phyloP scores from a whole-genome alignment of 805 yeast species.

The Yamadazyma takamatsuzukensis region DNA sequence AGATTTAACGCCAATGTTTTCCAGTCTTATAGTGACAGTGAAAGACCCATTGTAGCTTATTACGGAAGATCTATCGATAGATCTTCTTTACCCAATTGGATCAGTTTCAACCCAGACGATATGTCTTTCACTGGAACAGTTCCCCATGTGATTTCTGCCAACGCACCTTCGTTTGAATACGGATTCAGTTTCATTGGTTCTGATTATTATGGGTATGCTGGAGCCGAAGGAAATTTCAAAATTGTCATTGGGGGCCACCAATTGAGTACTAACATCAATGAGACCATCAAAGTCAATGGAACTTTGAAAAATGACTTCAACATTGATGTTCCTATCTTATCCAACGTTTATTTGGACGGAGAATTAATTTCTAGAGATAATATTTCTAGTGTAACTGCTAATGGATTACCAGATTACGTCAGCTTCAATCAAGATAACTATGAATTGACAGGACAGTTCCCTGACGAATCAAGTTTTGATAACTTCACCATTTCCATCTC shows the following conservation, averaged over 20 bases:
- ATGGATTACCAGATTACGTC: slow-evolving; percentile 62
- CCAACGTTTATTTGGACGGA: slow-evolving; percentile 65
- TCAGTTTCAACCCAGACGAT: slow-evolving; percentile 57
- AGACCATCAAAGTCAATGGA: slow-evolving; percentile 59
- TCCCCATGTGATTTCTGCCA: slow-evolving; percentile 77
- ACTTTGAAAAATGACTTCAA: slow-evolving; percentile 56
- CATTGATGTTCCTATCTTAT: slow-evolving; percentile 57
- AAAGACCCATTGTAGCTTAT: slow-evolving; percentile 55
- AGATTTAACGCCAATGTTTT: slow-evolving; percentile 61
- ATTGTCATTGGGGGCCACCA: slow-evolving; percentile 86
- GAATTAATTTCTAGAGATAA: slow-evolving; percentile 42
- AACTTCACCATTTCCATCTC: slow-evolving; percentile 53
- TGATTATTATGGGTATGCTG: slow-evolving; percentile 71
- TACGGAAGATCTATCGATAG: slow-evolving; percentile 80
- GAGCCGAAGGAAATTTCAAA: slow-evolving; percentile 64
- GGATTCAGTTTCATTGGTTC: slow-evolving; percentile 73
- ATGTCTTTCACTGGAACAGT: slow-evolving; percentile 82
- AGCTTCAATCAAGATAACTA: slow-evolving; percentile 34
- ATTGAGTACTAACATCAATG: slow-evolving; percentile 62
- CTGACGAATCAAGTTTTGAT: slow-evolving; percentile 37
- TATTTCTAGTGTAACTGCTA: slow-evolving; percentile 50
- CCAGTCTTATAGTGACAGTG: slow-evolving; percentile 37
- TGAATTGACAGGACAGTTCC: slow-evolving; percentile 55
- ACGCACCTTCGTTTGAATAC: slow-evolving; percentile 81
- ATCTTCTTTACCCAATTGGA: slow-evolving; percentile 91